These are phyloP conservation scores for Trichoderma gracile DNA, from an alignment of 2,329 filamentous ascomycete genomes.

Conservation along the genomic window DNA sequence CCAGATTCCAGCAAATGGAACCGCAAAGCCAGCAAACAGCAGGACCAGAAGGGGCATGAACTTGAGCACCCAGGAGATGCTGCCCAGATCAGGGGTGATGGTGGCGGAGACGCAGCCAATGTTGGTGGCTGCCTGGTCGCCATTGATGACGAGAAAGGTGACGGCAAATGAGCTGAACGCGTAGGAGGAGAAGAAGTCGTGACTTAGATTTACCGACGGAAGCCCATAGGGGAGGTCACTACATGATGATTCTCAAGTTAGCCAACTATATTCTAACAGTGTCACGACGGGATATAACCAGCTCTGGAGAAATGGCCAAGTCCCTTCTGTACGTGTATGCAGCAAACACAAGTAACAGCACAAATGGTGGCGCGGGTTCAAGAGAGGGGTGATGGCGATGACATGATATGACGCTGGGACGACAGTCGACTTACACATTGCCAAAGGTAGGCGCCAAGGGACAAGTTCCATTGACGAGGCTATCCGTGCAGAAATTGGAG, in stretches of 20 bases:
- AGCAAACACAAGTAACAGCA: not conserved
- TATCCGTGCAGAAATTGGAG: conserved; percentile 66
- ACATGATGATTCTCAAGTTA: conserved; percentile 15
- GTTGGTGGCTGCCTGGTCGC: conserved; percentile 61
- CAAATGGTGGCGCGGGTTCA: not conserved
- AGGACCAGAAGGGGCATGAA: conserved; percentile 80
- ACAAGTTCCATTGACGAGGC: conserved; percentile 63
- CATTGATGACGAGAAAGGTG: conserved; percentile 73
- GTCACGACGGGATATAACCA: not conserved
- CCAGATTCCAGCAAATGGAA: conserved; percentile 78
- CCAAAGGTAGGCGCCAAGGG: conserved; percentile 73
- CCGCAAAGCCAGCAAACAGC: conserved; percentile 77
- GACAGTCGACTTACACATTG: conserved; percentile 41
- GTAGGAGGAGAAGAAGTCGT: conserved; percentile 79
- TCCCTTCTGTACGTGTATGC: not conserved
- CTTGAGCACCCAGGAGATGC: conserved; percentile 65
- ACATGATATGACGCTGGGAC: not conserved
- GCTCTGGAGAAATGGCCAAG: not conserved
- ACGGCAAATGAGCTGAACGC: conserved; percentile 79
- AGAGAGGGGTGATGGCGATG: not conserved
- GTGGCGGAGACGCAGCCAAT: conserved; percentile 81
- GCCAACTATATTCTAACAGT: not conserved
- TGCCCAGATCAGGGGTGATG: conserved; percentile 80
- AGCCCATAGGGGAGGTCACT: conserved; percentile 50
- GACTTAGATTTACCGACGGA: conserved; percentile 71